Percentiles rank a stretch among this genome's conserved stretches.
Conservation (phyloP, 2,329 filamentous ascomycete genomes). For the Fusarium gaditjirri region DNA sequence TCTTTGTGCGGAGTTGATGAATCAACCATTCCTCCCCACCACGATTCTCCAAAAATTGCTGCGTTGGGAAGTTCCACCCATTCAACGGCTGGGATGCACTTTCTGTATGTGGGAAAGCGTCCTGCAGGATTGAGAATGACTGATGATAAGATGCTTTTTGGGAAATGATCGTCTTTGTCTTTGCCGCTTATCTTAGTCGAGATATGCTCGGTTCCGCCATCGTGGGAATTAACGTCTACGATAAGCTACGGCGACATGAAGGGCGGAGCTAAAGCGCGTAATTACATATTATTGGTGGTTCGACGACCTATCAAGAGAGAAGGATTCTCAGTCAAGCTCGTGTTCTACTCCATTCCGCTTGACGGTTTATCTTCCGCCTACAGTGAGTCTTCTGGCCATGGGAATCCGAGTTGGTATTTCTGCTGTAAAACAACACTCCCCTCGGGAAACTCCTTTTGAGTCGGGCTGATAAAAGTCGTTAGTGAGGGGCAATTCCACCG, state of each 20-base stretch:
- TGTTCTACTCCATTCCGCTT: not conserved
- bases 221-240: not conserved
- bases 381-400: not conserved
- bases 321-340: not conserved
- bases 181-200: not conserved
- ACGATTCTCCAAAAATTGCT: constrained; percentile 24
- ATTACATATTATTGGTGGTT: not conserved
- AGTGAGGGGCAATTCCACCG: not conserved
- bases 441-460: not conserved
- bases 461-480: constrained; percentile 2
- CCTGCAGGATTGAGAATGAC: not conserved
- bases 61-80: not conserved
- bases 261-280: not conserved
- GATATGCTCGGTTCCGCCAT: not conserved
- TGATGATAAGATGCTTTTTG: not conserved
- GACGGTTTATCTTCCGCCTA: not conserved
- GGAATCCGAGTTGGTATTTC: not conserved
- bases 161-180: constrained; percentile 40
- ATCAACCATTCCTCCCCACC: not conserved
- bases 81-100: not conserved
- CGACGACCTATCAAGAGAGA: not conserved
- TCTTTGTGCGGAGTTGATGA: not conserved
- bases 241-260: not conserved
- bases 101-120: constrained; percentile 5
- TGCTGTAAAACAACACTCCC: constrained; percentile 1